Base-by-base conservation (phyloP, 768 basidiomycete species). In the Termitomyces sp. region DNA sequence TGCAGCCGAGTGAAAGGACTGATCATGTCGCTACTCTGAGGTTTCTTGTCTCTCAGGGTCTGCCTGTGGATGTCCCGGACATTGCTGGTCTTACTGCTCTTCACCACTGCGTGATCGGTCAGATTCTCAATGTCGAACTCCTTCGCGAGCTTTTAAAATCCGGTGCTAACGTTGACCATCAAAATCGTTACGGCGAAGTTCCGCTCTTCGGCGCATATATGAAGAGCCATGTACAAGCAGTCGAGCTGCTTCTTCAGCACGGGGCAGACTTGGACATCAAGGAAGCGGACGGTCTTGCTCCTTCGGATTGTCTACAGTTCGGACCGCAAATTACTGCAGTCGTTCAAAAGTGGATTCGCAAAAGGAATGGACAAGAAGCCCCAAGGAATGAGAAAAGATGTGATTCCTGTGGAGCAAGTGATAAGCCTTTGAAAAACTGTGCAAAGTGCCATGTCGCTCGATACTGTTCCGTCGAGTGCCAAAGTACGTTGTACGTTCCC, bases 391-490 rank as follows among this genome's bases (percentile, higher is more conserved):
- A 73, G 62, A 82, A 79, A 62, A 65, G 60, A 37, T 86, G 84
- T 58, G 79, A 75, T 20, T 51, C 59, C 4, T 80, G 77, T 52
- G 61, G 62, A 26, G 64, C 65, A 44, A 51, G 39, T 12, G 58
- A 66, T 16, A 68, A 60, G 16, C 59, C 69, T 18, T 56, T 83
- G 56, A 79, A 72, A 63, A 69, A 68, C 51, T 83, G 84, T 53
- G 60, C 67, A 3, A 68, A 70, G 29, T 85, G 84, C 50, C 73
- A 72, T 16, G 64, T 78, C 0, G 73, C 70, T 5, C 68, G 77
- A 24, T 86, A 86, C 59, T 86, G 84, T 55, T 82, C 81, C 5
- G 61, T 68, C 1, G 77, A 76, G 33, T 84, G 85, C 59, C 85
- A 85, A 67, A 69, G 84, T 82, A 62, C 4, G 80, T 59, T 16